Base-by-base conservation (phyloP, 768 basidiomycete genomes). In the Lentinus tigrinus region DNA sequence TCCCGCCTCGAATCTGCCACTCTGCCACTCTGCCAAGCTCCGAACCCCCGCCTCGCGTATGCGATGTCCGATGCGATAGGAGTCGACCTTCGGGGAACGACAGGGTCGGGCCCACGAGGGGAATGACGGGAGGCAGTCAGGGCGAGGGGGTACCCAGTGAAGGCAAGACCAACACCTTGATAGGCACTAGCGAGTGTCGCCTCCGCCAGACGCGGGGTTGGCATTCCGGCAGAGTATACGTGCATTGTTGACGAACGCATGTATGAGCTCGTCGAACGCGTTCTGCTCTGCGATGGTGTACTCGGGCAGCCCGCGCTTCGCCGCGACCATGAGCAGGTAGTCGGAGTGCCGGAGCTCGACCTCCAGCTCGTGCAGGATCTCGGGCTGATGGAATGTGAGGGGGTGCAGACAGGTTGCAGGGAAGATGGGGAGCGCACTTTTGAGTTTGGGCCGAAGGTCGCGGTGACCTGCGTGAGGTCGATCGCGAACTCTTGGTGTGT, bases 191-290 rank as follows among this genome's bases (percentile, higher is more conserved):
- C n/a, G 34, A 23, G 34, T 19, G 11, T 31, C 34, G 49, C 34
- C n/a, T 11, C n/a, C n/a, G n/a, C 9, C 23, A 19, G 23, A 24
- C 51, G 38, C 51, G 9, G 37, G 37, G 21, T 13, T 26, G 23
- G 69, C 82, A 72, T 96, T 97, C 65, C 91, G 83, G 52, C 88
- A 87, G 47, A 98, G 72, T 73, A 97, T 94, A 60, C 97, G 81
- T 3, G 92, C 85, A 63, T 97, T 95, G 67, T 98, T 97, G 49
- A 99, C 86, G 63, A 97, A 91, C 14, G 91, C 92, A 47, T 91
- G 85, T 43, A 99, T 85, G 57, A 97, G 83, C 69, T 97, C 92
- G 69, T 98, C 93, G 69, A 95, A 98, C 6, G 86, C 85, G 61
- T 77, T 81, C 24, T 84, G 81, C 66, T 90, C 93, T 65, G 75